These are phyloP conservation scores for Clonostachys solani DNA, from an alignment of 2,329 filamentous ascomycete genomes.

Conservation along the genomic window DNA sequence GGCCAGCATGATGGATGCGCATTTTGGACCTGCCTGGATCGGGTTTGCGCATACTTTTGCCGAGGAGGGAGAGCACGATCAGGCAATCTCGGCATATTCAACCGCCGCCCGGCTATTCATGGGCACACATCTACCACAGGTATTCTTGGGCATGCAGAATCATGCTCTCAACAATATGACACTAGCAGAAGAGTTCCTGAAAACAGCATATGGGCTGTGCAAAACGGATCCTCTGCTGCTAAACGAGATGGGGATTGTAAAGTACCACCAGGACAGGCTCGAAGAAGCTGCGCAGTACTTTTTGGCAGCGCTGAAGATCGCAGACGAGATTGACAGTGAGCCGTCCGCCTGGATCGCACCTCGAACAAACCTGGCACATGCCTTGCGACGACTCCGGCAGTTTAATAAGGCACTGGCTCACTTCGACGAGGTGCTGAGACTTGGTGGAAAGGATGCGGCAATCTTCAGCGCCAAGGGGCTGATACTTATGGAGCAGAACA, in stretches of 20 bases:
- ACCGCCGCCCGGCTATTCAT: constrained; percentile 94
- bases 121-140: constrained; percentile 90
- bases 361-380: constrained; percentile 85
- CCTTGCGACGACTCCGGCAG: constrained; percentile 68
- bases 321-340: constrained; percentile 77
- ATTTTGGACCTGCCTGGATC: constrained; percentile 97
- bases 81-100: constrained; percentile 95
- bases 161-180: constrained; percentile 93
- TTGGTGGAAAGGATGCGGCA: constrained; percentile 73
- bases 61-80: constrained; percentile 94
- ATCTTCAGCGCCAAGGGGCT: constrained; percentile 82
- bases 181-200: constrained; percentile 89
- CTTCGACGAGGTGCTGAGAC: constrained; percentile 83
- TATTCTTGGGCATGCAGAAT: constrained; percentile 98
- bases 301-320: constrained; percentile 69
- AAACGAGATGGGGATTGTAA: constrained; percentile 95
- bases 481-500: constrained; percentile 73
- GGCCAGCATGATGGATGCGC: constrained; percentile 93
- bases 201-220: constrained; percentile 80
- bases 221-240: constrained; percentile 83
- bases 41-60: constrained; percentile 98
- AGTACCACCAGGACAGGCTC: constrained; percentile 83
- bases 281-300: constrained; percentile 76
- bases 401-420: constrained; percentile 70
- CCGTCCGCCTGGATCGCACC: constrained; percentile 79